Evolutionary conservation across 345 rosid genomes (phyloP), one percentile per base, ranked within the genome.

Genomic region (Triadica sebifera): DNA sequence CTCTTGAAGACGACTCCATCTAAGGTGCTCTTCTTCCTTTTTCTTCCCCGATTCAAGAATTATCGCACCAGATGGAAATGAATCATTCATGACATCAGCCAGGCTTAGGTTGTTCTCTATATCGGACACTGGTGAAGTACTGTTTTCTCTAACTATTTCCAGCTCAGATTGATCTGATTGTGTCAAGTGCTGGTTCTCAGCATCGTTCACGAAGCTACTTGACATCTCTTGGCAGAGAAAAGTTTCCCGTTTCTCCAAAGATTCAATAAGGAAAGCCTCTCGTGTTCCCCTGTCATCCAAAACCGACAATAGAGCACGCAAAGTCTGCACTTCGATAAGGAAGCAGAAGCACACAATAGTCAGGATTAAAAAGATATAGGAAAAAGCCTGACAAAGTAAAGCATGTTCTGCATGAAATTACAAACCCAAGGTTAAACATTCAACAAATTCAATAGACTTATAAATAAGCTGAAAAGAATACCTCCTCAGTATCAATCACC

Each of bases 51-150:
- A 78, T 75, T 88, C 92, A 84, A 93, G 89, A 76, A 85, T 76
- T 65, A 93, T 88, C 25, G 91, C 97, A 74, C 93, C 85, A 67
- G 69, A 79, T 71, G 80, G 81, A 46, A 80, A 67, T 72, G 86
- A 78, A 29, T 74, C 84, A 49, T 79, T 86, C 73, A 64, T 17
- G 51, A 74, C 68, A 64, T 84, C 85, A 51, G 69, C 80, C 61
- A 71, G 68, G 81, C 75, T 81, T 71, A 85, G 73, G 72, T 84
- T 84, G 82, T 91, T 92, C 87, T 95, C 99, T 59, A 95, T 86
- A 82, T 89, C 98, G 76, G 98, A 95, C 65, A 93, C 86, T 6
- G 99, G 99, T 74, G 97, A 92, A 79, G 87, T 85, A 81, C 93
- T 92, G 65, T 85, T 90, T 84, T 90, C 97, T 83, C 91, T 83